These are phyloP conservation scores for Sugiyamaella paludigena DNA, from an alignment of 1,139 yeast species.

Conservation along the genomic window DNA sequence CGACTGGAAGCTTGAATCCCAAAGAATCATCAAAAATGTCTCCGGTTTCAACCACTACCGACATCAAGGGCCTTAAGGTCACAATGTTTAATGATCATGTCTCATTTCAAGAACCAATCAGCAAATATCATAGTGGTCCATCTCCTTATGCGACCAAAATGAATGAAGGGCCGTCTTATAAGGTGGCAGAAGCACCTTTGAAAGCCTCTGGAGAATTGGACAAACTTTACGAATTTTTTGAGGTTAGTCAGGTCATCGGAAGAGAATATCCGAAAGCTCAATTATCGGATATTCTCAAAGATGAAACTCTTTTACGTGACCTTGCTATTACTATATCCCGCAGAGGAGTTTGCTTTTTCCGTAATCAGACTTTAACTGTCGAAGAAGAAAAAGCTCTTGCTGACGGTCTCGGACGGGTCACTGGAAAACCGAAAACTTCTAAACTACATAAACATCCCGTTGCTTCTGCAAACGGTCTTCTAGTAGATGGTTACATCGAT, in stretches of 20 bases:
- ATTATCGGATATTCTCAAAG: conserved; percentile 49
- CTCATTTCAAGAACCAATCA: too few species aligned
- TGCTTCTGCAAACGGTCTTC: conserved; percentile 34
- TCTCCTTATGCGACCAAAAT: conserved; percentile 30
- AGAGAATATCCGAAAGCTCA: conserved; percentile 35
- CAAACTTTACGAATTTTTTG: conserved; percentile 30
- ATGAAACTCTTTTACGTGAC: conserved; percentile 48
- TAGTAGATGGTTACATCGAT: conserved; percentile 19
- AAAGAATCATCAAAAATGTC: too few species aligned
- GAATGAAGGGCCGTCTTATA: conserved; percentile 18
- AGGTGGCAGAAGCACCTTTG: conserved; percentile 20
- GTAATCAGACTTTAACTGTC: conserved; percentile 61
- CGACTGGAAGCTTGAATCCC: too few species aligned
- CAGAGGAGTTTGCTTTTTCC: conserved; percentile 66
- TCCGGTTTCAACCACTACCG: too few species aligned
- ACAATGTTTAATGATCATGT: too few species aligned
- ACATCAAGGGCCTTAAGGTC: too few species aligned
- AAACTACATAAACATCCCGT: conserved; percentile 51
- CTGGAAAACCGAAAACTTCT: conserved; percentile 64
- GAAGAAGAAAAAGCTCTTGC: conserved; percentile 53
- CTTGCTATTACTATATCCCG: conserved; percentile 61
- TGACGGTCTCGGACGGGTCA: conserved; percentile 58
- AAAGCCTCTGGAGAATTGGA: conserved; percentile 25
- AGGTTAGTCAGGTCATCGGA: conserved; percentile 34
- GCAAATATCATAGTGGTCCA: conserved; percentile 24